Base-by-base conservation (phyloP, 169 alveolate genomes). In the Hammondia hammondi region DNA sequence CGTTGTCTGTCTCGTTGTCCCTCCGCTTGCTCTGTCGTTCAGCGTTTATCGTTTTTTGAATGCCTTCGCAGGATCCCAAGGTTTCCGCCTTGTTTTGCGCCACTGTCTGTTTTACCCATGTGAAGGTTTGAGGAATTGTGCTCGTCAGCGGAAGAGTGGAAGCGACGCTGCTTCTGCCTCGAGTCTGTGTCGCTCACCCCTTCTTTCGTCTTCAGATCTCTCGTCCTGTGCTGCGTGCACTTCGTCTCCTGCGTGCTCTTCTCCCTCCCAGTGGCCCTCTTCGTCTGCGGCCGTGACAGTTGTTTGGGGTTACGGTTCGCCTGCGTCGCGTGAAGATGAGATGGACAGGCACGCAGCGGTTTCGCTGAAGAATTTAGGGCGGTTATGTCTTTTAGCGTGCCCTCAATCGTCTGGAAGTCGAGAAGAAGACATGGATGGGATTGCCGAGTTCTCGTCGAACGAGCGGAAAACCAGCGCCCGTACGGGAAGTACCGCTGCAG, bases 1-100 rank as follows among this genome's bases (percentile, higher is more conserved):
- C 77, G 46, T n/a, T 45, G 24, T 82, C 43, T 43, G 90, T 35
- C 70, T 82, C 37, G 90, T 82, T 29, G 70, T 82, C 19, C 90
- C 90, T 35, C 90, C 90, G 7, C 70, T 82, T 21, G 19, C 90
- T 45, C 70, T 82, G 21, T 45, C 90, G 14, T 21, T 82, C 57
- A 21, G 43, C 35, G 24, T n/a, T 2, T 82, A 43, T 43, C 29
- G 43, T n/a, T 27, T 17, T 5, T 27, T 82, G 14, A 46, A 52
- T 3, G 37, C 72, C 27, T 21, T 35, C 19, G 32, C 52, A 17
- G 72, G 17, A 4, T 21, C 57, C 19, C 90, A 71, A 4, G 90
- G 90, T 10, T 17, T 43, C 21, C 70, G 71, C 39, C 90, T 82
- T 6, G 90, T 82, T 19, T 12, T 82, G 57, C 57, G 90, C 24